Evolutionary conservation across 2,329 filamentous ascomycete species (phyloP), one percentile per base, ranked within the genome.

Genomic region (Xylaria sp.): DNA sequence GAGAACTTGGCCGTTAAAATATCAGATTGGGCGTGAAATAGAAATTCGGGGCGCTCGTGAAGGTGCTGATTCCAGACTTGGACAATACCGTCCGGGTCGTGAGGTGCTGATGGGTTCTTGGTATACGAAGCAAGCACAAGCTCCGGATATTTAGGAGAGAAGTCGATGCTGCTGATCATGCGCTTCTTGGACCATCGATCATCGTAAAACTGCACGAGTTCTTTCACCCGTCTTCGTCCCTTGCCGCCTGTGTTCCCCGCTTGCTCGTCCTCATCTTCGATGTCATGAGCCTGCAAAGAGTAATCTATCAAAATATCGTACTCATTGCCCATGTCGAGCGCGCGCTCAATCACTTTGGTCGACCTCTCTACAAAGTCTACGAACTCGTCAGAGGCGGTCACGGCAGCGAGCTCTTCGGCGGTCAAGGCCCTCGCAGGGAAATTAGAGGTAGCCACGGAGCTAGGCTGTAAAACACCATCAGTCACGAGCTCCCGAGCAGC

Each of bases 11-110:
- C 96, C 0, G 94, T 93, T 15, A 99, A 86, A 61, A 99, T 93
- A 80, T 99, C 96, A 52, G 94, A 97, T 69, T 97, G 95, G 10
- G 95, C 94, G 75, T 97, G 94, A 79, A 99, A 97, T 66, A 97
- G 91, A 80, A 97, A 98, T 84, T 99, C 96, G 0, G 96, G 94
- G 34, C 96, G 90, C 73, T 96, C 93, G 74, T 97, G 94, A 79
- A 98, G 90, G 80, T 98, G 94, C 76, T 94, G 87, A 78, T 97
- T 99, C 97, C 97, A 99, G 39, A 99, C 91, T 79, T 97, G 94
- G 36, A 99, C 91, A 50, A 99, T 86, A 30, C 96, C 96, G 76
- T 97, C 93, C 12, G 94, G 94, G 73, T 97, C 94, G 76, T 97
- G 93, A 34, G 95, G 95, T 20, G 96, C 94, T 8, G 95, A 93